These are phyloP conservation scores for Hippophae tibetana DNA, from an alignment of 306 rosid genomes.

Conservation along the genomic window DNA sequence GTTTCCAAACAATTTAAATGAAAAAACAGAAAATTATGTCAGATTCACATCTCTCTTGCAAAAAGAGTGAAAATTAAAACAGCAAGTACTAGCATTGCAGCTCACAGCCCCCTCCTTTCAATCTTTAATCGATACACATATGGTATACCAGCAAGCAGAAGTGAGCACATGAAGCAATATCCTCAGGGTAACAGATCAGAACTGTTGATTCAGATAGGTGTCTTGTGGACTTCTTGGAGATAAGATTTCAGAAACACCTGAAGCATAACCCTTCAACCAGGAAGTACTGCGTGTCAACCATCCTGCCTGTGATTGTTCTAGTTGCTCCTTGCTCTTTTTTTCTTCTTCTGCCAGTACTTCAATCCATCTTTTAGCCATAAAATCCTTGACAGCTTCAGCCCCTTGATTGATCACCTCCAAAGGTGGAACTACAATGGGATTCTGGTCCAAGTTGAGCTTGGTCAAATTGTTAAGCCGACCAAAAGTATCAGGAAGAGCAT, in stretches of 20 bases:
- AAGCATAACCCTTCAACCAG: conserved; percentile 56
- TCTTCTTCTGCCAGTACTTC: conserved; percentile 75
- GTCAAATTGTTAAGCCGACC: conserved; percentile 72
- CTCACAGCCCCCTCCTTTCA: neutral
- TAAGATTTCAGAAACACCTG: conserved; percentile 38
- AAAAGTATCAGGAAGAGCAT: conserved; percentile 71
- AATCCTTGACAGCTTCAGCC: conserved; percentile 54
- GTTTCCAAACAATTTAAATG: no score
- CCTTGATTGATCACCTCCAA: conserved; percentile 52
- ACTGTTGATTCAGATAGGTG: conserved; percentile 69
- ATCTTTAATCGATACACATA: conserved; percentile 6
- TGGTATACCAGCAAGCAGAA: neutral
- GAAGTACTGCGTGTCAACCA: conserved; percentile 87
- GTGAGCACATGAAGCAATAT: conserved; percentile 3
- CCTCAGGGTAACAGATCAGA: conserved; percentile 25
- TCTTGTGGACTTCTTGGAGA: conserved; percentile 61
- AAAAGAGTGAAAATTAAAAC: no score
- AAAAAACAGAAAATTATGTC: no score
- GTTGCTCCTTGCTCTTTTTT: conserved; percentile 38
- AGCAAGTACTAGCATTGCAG: no score
- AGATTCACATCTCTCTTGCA: no score
- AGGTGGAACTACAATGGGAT: conserved; percentile 82
- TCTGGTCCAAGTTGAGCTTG: conserved; percentile 84
- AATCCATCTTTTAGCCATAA: conserved; percentile 75
- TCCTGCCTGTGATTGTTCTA: conserved; percentile 41